Percentiles rank a stretch among this genome's conserved stretches.
Evolutionary conservation across 2,329 filamentous ascomycete species (phyloP).

Genomic region (Phoma sp.): DNA sequence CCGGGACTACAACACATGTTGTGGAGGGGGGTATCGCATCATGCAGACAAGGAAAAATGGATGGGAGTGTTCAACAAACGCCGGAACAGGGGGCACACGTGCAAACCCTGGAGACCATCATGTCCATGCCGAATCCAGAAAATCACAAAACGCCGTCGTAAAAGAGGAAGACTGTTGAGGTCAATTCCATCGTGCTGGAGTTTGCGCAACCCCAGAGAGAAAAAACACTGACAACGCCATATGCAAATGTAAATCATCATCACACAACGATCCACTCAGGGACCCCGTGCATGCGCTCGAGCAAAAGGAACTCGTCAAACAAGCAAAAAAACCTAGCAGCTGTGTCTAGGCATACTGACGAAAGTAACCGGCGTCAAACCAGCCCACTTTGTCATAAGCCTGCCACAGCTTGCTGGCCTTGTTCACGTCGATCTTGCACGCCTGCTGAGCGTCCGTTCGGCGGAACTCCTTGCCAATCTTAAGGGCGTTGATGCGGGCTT

Average conservation of each 20-base stretch:
- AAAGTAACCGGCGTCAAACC: slow-evolving; percentile 69
- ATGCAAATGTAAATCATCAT: slow-evolving; percentile 33
- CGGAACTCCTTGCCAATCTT: slow-evolving; percentile 80
- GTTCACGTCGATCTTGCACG: slow-evolving; percentile 98
- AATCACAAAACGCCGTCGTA: slow-evolving; percentile 37
- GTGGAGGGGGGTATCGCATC: slow-evolving; percentile 25
- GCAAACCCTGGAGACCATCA: slow-evolving; percentile 22
- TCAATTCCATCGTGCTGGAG: slow-evolving; percentile 27
- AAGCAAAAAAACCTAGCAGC: neutral
- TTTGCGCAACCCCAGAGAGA: slow-evolving; percentile 26
- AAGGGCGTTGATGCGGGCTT: slow-evolving; percentile 71
- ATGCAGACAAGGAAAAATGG: slow-evolving; percentile 24
- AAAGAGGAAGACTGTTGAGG: slow-evolving; percentile 12
- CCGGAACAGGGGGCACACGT: slow-evolving; percentile 11
- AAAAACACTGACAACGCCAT: slow-evolving; percentile 26
- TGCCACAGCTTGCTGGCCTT: slow-evolving; percentile 94
- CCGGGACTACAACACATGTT: slow-evolving; percentile 24
- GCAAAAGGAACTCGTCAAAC: neutral
- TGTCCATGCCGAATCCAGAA: slow-evolving; percentile 26
- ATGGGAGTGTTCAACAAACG: slow-evolving; percentile 22
- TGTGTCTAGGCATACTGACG: slow-evolving; percentile 48
- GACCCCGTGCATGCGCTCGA: neutral
- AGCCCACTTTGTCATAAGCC: slow-evolving; percentile 85
- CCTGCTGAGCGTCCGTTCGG: slow-evolving; percentile 94
- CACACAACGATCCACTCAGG: slow-evolving; percentile 6